Percentiles rank a stretch among this genome's conserved stretches.
phyloP scores from a whole-genome alignment of 2,329 filamentous ascomycete species.

The Gnomoniopsis smithogilvyi region DNA sequence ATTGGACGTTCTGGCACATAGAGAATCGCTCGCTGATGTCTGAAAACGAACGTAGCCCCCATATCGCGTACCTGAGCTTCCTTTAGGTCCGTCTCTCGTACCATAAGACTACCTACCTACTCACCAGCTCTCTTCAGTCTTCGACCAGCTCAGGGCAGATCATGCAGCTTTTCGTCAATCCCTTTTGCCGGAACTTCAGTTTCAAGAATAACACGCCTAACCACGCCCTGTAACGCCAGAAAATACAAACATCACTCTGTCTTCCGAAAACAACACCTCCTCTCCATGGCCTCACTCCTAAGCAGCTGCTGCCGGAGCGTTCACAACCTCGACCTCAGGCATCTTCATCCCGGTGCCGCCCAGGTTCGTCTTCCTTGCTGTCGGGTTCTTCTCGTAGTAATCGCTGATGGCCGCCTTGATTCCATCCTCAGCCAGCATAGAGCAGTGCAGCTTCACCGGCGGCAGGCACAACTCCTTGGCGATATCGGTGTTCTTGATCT shows the following conservation, averaged over 20 bases:
- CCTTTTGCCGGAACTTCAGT: no score
- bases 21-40: no score
- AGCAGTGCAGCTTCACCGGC: conserved; percentile 90
- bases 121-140: no score
- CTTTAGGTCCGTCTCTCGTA: no score
- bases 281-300: background rate
- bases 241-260: background rate
- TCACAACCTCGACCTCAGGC: conserved; percentile 48
- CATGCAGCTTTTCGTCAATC: no score
- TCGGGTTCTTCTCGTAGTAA: conserved; percentile 88
- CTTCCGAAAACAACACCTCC: background rate
- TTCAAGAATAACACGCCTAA: no score
- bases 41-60: no score
- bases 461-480: conserved; percentile 91
- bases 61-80: no score
- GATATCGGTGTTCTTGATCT: conserved; percentile 96
- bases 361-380: conserved; percentile 69
- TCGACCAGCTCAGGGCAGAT: no score
- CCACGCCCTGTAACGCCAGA: no score
- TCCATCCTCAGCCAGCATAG: conserved; percentile 87
- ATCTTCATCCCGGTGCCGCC: conserved; percentile 70
- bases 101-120: no score
- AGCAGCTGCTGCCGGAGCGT: conserved; percentile 23
- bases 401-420: conserved; percentile 90
- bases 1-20: no score